These are phyloP conservation scores for Pythium graminicola DNA, from an alignment of 352 stramenopile genomes.

Conservation along the genomic window DNA sequence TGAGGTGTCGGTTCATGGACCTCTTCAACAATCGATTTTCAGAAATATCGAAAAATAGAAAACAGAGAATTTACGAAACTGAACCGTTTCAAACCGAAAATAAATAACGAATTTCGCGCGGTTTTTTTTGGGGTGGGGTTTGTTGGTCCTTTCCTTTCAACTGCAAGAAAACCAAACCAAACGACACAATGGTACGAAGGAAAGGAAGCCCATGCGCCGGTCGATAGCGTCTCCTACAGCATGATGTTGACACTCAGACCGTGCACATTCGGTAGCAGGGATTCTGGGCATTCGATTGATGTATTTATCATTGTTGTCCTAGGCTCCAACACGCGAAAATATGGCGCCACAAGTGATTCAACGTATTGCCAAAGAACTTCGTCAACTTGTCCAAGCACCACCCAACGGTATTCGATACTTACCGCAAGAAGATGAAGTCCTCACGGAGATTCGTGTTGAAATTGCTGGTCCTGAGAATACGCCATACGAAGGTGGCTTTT, in stretches of 20 bases:
- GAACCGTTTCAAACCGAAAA: constrained; percentile 8
- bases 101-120: constrained; percentile 1
- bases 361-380: constrained; percentile 89
- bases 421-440: constrained; percentile 86
- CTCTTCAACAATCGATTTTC: constrained; percentile 8
- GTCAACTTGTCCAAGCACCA: constrained; percentile 83
- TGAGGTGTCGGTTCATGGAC: constrained; percentile 13
- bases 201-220: not conserved
- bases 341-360: constrained; percentile 88
- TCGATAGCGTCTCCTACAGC: not conserved
- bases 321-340: constrained; percentile 40
- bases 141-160: not conserved
- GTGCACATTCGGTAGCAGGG: constrained; percentile 2
- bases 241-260: not conserved
- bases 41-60: not conserved
- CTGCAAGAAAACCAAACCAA: constrained; percentile 11
- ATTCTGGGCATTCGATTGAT: constrained; percentile 14
- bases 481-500: constrained; percentile 95
- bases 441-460: constrained; percentile 93
- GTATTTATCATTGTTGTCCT: not conserved
- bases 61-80: not conserved
- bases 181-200: constrained; percentile 15
- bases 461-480: constrained; percentile 96
- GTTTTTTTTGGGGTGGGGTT: constrained; percentile 3
- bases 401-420: constrained; percentile 91